Evolutionary conservation across 2,329 filamentous ascomycete genomes (phyloP), one percentile per base, ranked within the genome.

Genomic region (Neobulgaria alba): DNA sequence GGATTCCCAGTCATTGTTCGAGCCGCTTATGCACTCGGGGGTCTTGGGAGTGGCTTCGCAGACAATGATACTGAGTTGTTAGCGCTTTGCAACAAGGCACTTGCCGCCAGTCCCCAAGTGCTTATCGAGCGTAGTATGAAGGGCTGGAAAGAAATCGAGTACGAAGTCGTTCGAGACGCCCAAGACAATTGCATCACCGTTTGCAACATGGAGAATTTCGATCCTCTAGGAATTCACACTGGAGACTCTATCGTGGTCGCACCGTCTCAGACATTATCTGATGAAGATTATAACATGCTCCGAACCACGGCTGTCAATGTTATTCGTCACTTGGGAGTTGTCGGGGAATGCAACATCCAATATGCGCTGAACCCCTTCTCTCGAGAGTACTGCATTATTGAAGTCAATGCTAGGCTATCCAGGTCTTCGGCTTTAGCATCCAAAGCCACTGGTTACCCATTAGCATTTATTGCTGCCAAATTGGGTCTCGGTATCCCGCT

Each of bases 101-200:
- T 98, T 43, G 94, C 89, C 33, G 77, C 96, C 26, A n/a, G 90
- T 2, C 90, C 92, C 36, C 92, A 98, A 66, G 95, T 98, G 57
- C 67, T 98, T 61, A 89, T 98, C 44, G 92, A 98, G 72, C 96
- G 96, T 69, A 95, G 88, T 38, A 79, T 98, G 55, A 96, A 95
- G 73, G 92, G 92, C 64, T 98, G 92, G 92, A 98, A 98, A 68
- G 92, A 98, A 67, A 83, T 95, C 37, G 92, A 98, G 66, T 98
- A 96, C 60, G 92, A 96, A 67, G 92, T 96, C 43, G 92, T 96
- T 48, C 85, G 92, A 56, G 92, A 98, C 64, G 90, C 87, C 39
- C 82, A 85, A 63, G 93, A 96, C 75, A 98, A 98, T 76, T 96
- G 92, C 64, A 96, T 96, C 59, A 96, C 90, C 3, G 90, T 96